Base-by-base conservation (phyloP, 2,329 filamentous ascomycete genomes). In the Gaeumannomyces sp. region DNA sequence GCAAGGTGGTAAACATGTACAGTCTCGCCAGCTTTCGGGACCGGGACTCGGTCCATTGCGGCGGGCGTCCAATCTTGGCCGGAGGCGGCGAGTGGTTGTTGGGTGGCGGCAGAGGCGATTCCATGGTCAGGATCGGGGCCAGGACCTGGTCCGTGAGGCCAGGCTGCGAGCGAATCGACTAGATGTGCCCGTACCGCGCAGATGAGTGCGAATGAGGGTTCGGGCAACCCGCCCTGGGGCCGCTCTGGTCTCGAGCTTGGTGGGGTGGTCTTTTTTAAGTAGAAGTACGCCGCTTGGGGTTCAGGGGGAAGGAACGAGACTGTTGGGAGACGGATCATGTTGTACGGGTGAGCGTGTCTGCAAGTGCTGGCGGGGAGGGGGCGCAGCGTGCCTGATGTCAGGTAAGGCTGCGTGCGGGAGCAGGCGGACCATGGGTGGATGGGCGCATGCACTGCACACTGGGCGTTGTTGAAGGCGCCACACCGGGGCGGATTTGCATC, bases 1-100 rank as follows among this genome's bases (percentile, higher is more conserved):
- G 79, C 6, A 86, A 75, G 0, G 76, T 83, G 0, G 83, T 86
- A 69, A 83, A 86, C 64, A 85, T 73, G 67, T 87, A 87, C 10
- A 87, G 79, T 10, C 84, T 78, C 10, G 81, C 77, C 65, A 87
- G 75, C 71, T 83, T 83, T 58, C 84, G 79, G 68, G 81, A 79
- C 6, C 81, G 79, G 2, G 81, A 80, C 19, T 77, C 72, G 13
- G 79, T 85, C 85, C 84, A 87, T 68, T 85, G 78, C 57, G 82
- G 80, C 2, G 84, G 85, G 19, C 85, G 81, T 19, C 85, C 85
- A 31, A 76, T 76, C 58, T 73, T 71, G 8, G 74, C 73, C 3
- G 70, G 69, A 38, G 65, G 31, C n/a, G 56, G 53, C 11, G 56
- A 19, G 22, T 56, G n/a, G 6, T 59, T 25, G 29, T n/a, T 60